Evolutionary conservation across 2,329 filamentous ascomycete species (phyloP).

Genomic region (Pseudocercospora crystallina): DNA sequence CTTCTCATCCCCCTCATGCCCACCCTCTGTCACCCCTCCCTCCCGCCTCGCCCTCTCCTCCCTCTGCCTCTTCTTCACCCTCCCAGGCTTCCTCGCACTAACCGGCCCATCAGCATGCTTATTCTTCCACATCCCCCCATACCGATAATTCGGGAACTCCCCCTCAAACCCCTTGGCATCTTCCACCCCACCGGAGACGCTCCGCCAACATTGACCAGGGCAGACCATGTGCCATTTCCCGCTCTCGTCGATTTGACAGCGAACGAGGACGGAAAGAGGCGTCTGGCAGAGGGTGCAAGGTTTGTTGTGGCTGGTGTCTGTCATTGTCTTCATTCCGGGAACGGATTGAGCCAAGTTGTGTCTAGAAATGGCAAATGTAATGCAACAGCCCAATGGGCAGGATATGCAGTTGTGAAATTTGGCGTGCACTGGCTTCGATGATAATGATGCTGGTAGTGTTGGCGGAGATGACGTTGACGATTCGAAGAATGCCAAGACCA

Average conservation of each 20-base stretch:
- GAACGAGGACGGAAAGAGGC: constrained; percentile 41
- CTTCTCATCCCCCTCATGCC: not conserved
- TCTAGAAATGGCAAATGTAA: too few species aligned
- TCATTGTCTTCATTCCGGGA: not conserved
- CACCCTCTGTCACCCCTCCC: not conserved
- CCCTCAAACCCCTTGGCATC: constrained; percentile 38
- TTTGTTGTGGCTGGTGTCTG: constrained; percentile 33
- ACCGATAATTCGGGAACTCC: constrained; percentile 38
- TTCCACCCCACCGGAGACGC: constrained; percentile 45
- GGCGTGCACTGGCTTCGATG: too few species aligned
- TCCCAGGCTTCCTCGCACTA: constrained; percentile 44
- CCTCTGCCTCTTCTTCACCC: constrained; percentile 38
- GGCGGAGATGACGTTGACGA: too few species aligned
- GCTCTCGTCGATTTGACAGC: constrained; percentile 44
- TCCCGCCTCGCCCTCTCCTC: constrained; percentile 16
- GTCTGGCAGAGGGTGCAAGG: constrained; percentile 43
- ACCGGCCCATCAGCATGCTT: constrained; percentile 38
- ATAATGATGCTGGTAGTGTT: too few species aligned
- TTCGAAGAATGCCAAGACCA: too few species aligned
- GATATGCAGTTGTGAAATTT: too few species aligned
- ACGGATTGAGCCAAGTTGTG: too few species aligned
- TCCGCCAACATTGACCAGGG: constrained; percentile 44
- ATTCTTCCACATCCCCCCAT: constrained; percentile 47
- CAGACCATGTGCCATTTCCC: constrained; percentile 47
- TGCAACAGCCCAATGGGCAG: too few species aligned